These are phyloP conservation scores for Chenopodium berlandieri DNA, from an alignment of 148 eudicot genomes.

Conservation along the genomic window DNA sequence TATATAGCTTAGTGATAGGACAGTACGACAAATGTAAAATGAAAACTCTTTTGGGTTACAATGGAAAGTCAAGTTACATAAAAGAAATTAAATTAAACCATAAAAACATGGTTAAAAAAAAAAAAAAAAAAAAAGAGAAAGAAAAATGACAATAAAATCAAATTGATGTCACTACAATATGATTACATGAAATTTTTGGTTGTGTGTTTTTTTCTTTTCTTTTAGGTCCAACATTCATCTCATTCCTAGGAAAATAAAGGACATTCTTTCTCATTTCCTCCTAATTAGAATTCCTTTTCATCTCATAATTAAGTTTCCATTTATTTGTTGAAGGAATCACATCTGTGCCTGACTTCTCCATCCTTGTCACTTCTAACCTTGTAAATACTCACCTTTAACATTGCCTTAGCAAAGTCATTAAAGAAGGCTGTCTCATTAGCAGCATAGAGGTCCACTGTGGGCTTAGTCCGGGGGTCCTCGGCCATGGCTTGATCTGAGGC, in stretches of 20 bases:
- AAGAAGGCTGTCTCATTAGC: conserved; percentile 53
- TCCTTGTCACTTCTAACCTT: conserved; percentile 44
- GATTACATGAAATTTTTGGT: background rate
- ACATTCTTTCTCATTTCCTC: background rate
- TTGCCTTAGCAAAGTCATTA: conserved; percentile 49
- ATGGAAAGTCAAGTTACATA: conserved; percentile 1
- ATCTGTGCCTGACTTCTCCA: conserved; percentile 60
- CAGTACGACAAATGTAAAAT: background rate
- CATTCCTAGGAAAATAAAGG: background rate
- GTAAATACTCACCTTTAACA: conserved; percentile 49
- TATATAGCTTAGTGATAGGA: background rate
- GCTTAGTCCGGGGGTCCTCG: conserved; percentile 50
- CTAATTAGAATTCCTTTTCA: background rate
- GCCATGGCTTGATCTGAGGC: conserved; percentile 55
- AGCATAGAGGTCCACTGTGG: conserved; percentile 59
- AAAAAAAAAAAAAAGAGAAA: background rate
- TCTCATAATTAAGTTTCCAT: background rate
- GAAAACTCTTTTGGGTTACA: background rate
- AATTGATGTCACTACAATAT: conserved; percentile 3
- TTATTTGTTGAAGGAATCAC: conserved; percentile 49
- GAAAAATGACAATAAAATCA: conserved; percentile 1
- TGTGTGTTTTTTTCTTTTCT: background rate
- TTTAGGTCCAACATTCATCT: background rate
- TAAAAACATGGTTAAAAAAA: background rate
- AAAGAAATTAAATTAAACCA: conserved; percentile 2